phyloP scores from a whole-genome alignment of 106 monocot genomes.

The Vanilla planifolia region DNA sequence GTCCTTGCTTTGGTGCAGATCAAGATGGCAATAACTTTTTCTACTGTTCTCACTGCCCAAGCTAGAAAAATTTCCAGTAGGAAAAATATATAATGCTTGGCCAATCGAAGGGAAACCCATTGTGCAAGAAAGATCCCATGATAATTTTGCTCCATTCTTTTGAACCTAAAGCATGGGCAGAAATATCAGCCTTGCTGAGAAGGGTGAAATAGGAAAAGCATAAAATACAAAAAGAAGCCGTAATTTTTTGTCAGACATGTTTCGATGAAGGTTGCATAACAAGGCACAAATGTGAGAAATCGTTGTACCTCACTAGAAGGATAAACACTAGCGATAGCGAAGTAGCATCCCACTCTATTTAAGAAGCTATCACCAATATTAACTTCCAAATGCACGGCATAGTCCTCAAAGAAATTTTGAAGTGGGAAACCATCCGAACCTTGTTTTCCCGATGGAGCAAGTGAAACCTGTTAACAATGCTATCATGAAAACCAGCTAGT shows the following conservation, averaged over 20 bases:
- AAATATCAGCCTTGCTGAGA: neutral
- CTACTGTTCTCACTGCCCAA: neutral
- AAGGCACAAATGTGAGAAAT: neutral
- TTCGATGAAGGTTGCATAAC: neutral
- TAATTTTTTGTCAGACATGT: neutral
- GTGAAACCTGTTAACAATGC: conserved; percentile 51
- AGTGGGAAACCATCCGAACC: conserved; percentile 22
- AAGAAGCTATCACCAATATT: conserved; percentile 13
- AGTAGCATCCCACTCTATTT: conserved; percentile 37
- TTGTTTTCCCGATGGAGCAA: conserved; percentile 23
- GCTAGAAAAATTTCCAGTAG: conserved; percentile 21
- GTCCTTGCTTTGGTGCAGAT: conserved; percentile 26
- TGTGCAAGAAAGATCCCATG: conserved; percentile 59
- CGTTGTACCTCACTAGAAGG: conserved; percentile 51
- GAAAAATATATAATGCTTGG: conserved; percentile 42
- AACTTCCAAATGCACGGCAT: conserved; percentile 20
- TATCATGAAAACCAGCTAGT: neutral
- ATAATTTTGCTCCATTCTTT: conserved; percentile 62
- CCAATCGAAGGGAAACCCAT: conserved; percentile 61
- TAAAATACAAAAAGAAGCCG: neutral
- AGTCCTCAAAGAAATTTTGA: conserved; percentile 30
- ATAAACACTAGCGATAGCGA: conserved; percentile 62
- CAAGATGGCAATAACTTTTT: conserved; percentile 10
- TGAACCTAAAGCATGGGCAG: conserved; percentile 32
- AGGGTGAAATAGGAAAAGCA: neutral